Conservation (phyloP, 23 red algal species). For the Gracilaria caudata region DNA sequence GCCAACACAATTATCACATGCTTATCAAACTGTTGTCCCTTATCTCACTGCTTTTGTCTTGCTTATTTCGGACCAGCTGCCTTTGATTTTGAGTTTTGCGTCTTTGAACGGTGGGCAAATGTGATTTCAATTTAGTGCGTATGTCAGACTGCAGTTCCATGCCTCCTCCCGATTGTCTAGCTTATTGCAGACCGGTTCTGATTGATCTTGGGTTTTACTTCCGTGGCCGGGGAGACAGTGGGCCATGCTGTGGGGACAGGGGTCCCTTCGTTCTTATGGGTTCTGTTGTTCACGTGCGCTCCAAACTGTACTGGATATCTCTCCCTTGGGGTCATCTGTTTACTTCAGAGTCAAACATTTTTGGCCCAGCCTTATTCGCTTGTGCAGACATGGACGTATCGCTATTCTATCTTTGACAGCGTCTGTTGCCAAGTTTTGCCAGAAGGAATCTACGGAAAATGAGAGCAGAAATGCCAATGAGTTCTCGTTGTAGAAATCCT, state of each 20-base stretch:
- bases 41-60: slow-evolving; percentile 13
- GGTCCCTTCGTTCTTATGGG: neutral
- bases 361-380: too few species aligned
- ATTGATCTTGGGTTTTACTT: neutral
- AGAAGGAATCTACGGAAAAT: too few species aligned
- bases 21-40: slow-evolving; percentile 23
- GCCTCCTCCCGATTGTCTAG: neutral
- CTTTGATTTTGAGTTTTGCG: slow-evolving; percentile 36
- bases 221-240: neutral
- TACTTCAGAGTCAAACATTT: too few species aligned
- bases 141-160: neutral
- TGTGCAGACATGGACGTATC: too few species aligned
- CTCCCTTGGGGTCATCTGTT: too few species aligned
- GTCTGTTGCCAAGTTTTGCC: too few species aligned
- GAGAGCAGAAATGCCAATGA: too few species aligned
- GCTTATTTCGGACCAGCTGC: slow-evolving; percentile 48
- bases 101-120: slow-evolving; percentile 12
- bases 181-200: neutral
- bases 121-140: neutral
- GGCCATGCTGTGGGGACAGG: neutral
- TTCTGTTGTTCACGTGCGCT: neutral
- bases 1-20: slow-evolving; percentile 22
- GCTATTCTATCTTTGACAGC: too few species aligned
- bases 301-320: too few species aligned
- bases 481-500: too few species aligned